A percentile compares a stretch with the other conserved stretches of the same genome.
These are phyloP conservation scores for Sophora flavescens DNA, from an alignment of 306 rosid species.

Conservation along the genomic window DNA sequence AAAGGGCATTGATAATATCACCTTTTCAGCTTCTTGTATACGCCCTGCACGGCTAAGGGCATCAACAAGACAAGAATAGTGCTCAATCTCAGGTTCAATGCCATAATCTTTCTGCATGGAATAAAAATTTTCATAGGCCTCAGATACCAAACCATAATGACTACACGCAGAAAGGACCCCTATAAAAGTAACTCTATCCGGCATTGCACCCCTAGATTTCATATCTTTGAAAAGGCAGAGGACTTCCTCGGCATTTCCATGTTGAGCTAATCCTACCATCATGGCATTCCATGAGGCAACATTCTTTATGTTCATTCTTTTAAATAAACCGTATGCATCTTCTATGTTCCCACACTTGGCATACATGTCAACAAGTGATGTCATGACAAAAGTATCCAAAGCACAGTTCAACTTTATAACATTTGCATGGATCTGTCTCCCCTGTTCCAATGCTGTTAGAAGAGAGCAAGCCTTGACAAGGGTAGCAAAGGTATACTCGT, in stretches of 20 bases:
- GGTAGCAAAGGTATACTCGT: slow-evolving; percentile 84
- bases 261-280: slow-evolving; percentile 85
- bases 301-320: slow-evolving; percentile 52
- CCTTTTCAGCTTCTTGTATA: slow-evolving; percentile 73
- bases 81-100: slow-evolving; percentile 75
- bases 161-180: slow-evolving; percentile 88
- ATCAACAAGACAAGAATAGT: slow-evolving; percentile 81
- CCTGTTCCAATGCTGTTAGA: slow-evolving; percentile 81
- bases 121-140: slow-evolving; percentile 65
- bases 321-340: slow-evolving; percentile 69
- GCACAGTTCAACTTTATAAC: slow-evolving; percentile 71
- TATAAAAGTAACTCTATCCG: slow-evolving; percentile 77
- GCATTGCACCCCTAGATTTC: slow-evolving; percentile 59
- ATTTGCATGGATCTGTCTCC: slow-evolving; percentile 83
- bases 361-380: slow-evolving; percentile 92
- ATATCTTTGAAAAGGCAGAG: slow-evolving; percentile 65
- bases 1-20: slow-evolving; percentile 81
- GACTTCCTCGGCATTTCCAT: slow-evolving; percentile 80
- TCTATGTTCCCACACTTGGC: slow-evolving; percentile 81
- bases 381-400: slow-evolving; percentile 74
- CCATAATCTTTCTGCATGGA: slow-evolving; percentile 67
- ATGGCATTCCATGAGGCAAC: slow-evolving; percentile 85
- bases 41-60: slow-evolving; percentile 82
- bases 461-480: slow-evolving; percentile 77
- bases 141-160: slow-evolving; percentile 75